A percentile compares a stretch with the other conserved stretches of the same genome.
These are phyloP conservation scores for Onygenales sp. DNA, from an alignment of 2,329 filamentous ascomycete species.

Conservation along the genomic window DNA sequence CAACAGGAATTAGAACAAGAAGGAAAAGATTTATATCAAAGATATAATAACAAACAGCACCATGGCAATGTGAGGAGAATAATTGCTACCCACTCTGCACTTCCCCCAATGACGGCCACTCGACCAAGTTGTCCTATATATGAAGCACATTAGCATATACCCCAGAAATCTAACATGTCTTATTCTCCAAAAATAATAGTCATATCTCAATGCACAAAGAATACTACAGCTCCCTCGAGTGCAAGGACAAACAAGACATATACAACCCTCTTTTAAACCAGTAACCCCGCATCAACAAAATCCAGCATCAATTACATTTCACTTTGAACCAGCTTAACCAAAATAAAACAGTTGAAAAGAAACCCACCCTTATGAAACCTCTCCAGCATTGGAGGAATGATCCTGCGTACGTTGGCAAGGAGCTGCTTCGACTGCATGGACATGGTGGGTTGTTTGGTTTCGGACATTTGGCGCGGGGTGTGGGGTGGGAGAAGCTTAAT, in stretches of 20 bases:
- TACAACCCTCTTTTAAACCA: background rate
- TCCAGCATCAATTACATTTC: too few species aligned
- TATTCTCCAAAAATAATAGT: background rate
- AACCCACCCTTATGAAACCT: conserved; percentile 84
- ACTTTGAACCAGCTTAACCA: background rate
- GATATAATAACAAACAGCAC: background rate
- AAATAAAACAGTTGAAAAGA: background rate
- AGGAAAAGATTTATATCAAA: background rate
- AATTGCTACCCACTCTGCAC: conserved; percentile 53
- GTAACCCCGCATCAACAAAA: background rate
- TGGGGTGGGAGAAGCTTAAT: background rate
- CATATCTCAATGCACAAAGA: background rate
- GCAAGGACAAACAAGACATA: background rate
- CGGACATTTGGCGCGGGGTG: background rate
- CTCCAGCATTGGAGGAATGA: conserved; percentile 91
- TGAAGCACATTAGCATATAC: conserved; percentile 9
- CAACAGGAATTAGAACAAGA: too few species aligned
- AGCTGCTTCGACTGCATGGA: conserved; percentile 64
- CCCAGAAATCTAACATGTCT: background rate
- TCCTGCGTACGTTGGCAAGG: conserved; percentile 70
- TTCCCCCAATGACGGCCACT: conserved; percentile 88
- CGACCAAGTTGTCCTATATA: conserved; percentile 74
- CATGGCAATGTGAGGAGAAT: background rate
- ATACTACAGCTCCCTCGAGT: background rate
- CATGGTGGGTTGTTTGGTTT: conserved; percentile 33